phyloP scores from a whole-genome alignment of 768 basidiomycete species.

The Tremella yokohamensis region DNA sequence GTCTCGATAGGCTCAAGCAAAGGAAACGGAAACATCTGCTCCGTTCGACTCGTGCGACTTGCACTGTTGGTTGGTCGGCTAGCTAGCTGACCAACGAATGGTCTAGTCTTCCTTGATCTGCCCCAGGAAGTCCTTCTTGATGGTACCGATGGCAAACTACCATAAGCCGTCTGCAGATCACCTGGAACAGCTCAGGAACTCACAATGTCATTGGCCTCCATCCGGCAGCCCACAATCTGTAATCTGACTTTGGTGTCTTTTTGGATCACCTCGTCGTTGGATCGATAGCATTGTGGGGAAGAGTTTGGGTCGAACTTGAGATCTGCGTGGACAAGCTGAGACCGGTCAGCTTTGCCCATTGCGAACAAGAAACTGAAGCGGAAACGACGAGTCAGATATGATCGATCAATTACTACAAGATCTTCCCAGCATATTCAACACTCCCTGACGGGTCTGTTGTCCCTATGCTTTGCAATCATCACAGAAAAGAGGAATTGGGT shows the following conservation, averaged over 20 bases:
- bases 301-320: slow-evolving; percentile 93
- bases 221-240: slow-evolving; percentile 96
- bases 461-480: slow-evolving; percentile 53
- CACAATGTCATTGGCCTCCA: slow-evolving; percentile 96
- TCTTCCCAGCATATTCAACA: slow-evolving; percentile 52
- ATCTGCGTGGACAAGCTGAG: slow-evolving; percentile 85
- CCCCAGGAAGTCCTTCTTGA: slow-evolving; percentile 96
- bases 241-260: slow-evolving; percentile 87
- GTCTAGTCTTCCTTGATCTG: slow-evolving; percentile 58
- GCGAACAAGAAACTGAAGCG: not conserved
- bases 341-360: slow-evolving; percentile 7
- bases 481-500: slow-evolving; percentile 19
- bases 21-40: not conserved
- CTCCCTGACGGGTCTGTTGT: slow-evolving; percentile 47
- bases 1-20: not conserved
- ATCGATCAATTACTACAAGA: slow-evolving; percentile 53
- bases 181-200: slow-evolving; percentile 44
- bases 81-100: not conserved
- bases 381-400: slow-evolving; percentile 31
- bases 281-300: slow-evolving; percentile 93
- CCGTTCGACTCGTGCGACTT: no score
- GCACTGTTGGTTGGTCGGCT: not conserved
- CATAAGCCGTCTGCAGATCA: not conserved
- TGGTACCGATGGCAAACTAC: slow-evolving; percentile 94
- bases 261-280: slow-evolving; percentile 72